Base-by-base conservation (phyloP, 139 green algal species). In the Protoeuglena noctilucae region DNA sequence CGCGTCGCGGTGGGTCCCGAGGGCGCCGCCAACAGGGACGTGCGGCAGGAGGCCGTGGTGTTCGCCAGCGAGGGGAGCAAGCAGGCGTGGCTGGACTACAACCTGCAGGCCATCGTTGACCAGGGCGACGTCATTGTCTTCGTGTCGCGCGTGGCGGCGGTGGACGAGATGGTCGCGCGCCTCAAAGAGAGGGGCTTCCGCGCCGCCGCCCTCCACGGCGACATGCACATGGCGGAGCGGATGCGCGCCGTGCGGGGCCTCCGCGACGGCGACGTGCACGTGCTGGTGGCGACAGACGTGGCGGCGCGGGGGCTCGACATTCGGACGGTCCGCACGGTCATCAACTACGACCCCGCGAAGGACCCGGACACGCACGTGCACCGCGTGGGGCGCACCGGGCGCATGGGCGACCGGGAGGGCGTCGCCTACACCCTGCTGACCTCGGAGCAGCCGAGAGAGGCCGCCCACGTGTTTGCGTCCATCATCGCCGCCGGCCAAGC, bases 61-160 rank as follows among this genome's bases (percentile, higher is more conserved):
- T 40, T 91, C 23, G 47, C 51, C 19, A 61, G 63, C 48, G 82
- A 91, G 6, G 61, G 48, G 1, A 63, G 40, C 29, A 94, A 94
- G 71, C 39, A 69, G 28, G 6, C 48, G 5, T 96, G 87, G 87
- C 77, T 96, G 30, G 28, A 66, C 21, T 57, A 39, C 3, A 62
- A 48, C 16, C 63, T 95, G 51, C 64, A 56, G 18, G 41, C 19
- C n/a, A 73, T 86, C 24, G 56, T 91, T 0, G 88, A 96, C 60
- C 67, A 80, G 3, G 88, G 88, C 3, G 83, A 95, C 22, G 83
- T 95, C 23, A 77, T 96, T 18, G 61, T 96, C n/a, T 96, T 96
- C 67, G 80, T 70, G 18, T 73, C 61, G 19, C 76, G 82, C 45
- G 82, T 86, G 22, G 60, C 52, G 0, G 57, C 61, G n/a, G 88